Evolutionary conservation across 192 early-diverging fungal genomes (phyloP).

Genomic region (Backusella australiensis): DNA sequence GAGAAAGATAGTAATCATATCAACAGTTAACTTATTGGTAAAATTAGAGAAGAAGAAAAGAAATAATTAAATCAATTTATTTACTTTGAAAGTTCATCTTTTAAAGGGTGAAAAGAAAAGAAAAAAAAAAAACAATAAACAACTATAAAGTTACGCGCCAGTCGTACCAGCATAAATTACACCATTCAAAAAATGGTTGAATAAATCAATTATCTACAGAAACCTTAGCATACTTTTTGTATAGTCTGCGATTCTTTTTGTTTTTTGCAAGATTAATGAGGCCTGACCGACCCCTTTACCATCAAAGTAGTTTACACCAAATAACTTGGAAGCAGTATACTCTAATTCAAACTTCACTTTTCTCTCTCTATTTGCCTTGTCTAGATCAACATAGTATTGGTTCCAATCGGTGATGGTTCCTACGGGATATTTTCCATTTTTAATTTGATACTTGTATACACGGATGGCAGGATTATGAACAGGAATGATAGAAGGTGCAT

Average conservation of each 20-base stretch:
- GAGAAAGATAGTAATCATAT: too few species aligned
- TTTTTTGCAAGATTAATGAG: neutral
- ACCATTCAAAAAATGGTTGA: neutral
- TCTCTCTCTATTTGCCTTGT: slow-evolving; percentile 1
- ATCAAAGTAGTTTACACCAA: slow-evolving; percentile 17
- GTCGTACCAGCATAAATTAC: neutral
- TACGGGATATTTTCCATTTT: neutral
- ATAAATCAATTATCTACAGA: neutral
- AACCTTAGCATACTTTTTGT: neutral
- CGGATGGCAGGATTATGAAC: slow-evolving; percentile 37
- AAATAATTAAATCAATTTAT: neutral
- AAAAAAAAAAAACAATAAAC: neutral
- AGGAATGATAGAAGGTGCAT: slow-evolving; percentile 42
- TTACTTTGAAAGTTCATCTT: neutral
- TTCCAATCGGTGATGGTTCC: slow-evolving; percentile 14
- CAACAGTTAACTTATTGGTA: neutral
- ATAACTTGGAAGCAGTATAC: slow-evolving; percentile 17
- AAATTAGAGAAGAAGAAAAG: neutral
- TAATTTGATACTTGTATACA: slow-evolving; percentile 37
- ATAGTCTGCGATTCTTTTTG: neutral
- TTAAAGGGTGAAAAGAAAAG: neutral
- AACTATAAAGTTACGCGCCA: neutral
- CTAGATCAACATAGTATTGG: slow-evolving; percentile 29
- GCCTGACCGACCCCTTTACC: neutral
- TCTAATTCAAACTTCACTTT: slow-evolving; percentile 17